Evolutionary conservation across 441 rosid species (phyloP), one percentile per base, ranked within the genome.

Genomic region (Manihot esculenta): DNA sequence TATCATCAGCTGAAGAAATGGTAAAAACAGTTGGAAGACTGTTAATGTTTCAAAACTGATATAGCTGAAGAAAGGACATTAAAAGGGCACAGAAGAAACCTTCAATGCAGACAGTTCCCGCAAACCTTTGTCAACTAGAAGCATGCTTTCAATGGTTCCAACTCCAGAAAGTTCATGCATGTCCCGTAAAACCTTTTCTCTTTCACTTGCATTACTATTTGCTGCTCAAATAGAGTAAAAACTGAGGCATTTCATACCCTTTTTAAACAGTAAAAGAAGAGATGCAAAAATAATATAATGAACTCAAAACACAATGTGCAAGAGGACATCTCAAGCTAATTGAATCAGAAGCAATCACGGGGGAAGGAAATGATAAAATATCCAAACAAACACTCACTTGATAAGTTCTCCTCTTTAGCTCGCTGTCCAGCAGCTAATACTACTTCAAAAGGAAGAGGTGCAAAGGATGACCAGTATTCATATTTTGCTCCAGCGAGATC

Each of bases 381-480:
- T 51, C 24, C 45, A 68, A 53, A 44, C 58, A 24, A 66, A 59
- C 45, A 38, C 77, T 79, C 78, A 92, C 97, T 78, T 51, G 61
- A 72, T 45, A 78, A 62, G 8, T 75, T 78, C 38, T 72, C 84
- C 6, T 89, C 87, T 76, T 74, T 80, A 72, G 94, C 94, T 76
- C 84, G 84, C 78, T 92, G 82, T 80, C 97, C 97, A 5, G 97
- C 93, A 5, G 86, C 85, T 53, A 89, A 61, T 71, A 94, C 97
- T 77, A 89, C 80, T 77, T 94, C 96, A 72, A 74, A 62, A 15
- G 99, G 94, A 78, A 85, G 89, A 63, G 97, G 99, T 47, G 99
- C 97, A 80, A 90, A 85, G 47, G 97, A 88, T 76, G 97, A 88
- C 99, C 99, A 94, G 76, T 89, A 86, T 35, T 83, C 91, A 21